A percentile compares a stretch with the other conserved stretches of the same genome.
Conservation (phyloP, 1,139 yeast genomes). For the Hemisphaericaspora subhashii region DNA sequence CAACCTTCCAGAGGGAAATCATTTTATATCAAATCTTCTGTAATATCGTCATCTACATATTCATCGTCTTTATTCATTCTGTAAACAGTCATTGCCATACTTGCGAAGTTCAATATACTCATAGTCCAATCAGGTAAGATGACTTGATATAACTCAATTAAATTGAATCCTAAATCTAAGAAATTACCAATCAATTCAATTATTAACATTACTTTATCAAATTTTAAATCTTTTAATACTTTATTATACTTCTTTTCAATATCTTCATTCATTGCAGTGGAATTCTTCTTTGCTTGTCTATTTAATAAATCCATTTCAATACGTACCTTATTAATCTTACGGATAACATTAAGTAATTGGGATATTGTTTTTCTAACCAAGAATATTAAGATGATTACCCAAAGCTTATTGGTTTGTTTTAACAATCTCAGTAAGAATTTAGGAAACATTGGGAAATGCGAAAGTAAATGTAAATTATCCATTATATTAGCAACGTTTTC, state of each 20-base stretch:
- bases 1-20: too few species aligned
- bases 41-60: conserved; percentile 47
- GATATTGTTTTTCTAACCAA: conserved; percentile 45
- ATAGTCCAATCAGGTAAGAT: conserved; percentile 47
- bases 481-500: conserved; percentile 42
- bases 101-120: conserved; percentile 42
- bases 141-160: conserved; percentile 40
- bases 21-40: conserved; percentile 40
- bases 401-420: conserved; percentile 46
- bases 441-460: conserved; percentile 48
- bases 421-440: conserved; percentile 29
- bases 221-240: conserved; percentile 43
- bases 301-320: conserved; percentile 37
- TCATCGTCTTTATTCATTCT: conserved; percentile 55
- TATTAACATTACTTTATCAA: conserved; percentile 45
- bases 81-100: conserved; percentile 51
- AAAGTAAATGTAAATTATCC: conserved; percentile 46
- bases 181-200: conserved; percentile 47
- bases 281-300: conserved; percentile 19
- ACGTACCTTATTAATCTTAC: conserved; percentile 41
- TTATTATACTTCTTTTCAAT: conserved; percentile 40
- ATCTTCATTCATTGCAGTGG: conserved; percentile 26
- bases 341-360: conserved; percentile 41
- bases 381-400: conserved; percentile 46
- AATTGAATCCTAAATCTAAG: conserved; percentile 42